phyloP scores from a whole-genome alignment of 2,329 filamentous ascomycete species.

The Phialophora verrucosa region DNA sequence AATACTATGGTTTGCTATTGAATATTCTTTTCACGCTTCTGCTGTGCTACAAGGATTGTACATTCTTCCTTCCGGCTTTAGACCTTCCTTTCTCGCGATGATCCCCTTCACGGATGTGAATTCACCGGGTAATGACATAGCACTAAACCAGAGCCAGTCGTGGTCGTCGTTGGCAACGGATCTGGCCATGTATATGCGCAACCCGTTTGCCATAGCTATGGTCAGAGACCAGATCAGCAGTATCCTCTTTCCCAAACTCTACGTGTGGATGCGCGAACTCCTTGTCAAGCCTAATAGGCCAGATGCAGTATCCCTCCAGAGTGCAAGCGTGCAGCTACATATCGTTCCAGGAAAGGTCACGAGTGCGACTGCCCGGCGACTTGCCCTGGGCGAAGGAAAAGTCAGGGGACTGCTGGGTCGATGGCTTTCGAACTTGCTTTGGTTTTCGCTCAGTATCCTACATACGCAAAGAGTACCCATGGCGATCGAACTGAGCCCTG shows the following conservation, averaged over 20 bases:
- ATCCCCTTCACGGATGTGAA: constrained; percentile 46
- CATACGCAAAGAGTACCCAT: constrained; percentile 28
- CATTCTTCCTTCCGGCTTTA: constrained; percentile 45
- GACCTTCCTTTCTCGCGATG: constrained; percentile 44
- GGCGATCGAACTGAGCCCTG: constrained; percentile 23
- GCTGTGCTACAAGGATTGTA: constrained; percentile 51
- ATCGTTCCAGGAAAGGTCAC: background rate
- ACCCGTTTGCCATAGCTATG: constrained; percentile 42
- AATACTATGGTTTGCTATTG: constrained; percentile 46
- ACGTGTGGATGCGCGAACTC: constrained; percentile 28
- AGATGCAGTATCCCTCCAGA: constrained; percentile 31
- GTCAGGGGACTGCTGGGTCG: background rate
- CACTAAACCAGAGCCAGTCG: constrained; percentile 43
- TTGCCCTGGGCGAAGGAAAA: background rate
- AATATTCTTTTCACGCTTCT: constrained; percentile 52
- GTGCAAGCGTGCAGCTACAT: background rate
- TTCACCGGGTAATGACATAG: constrained; percentile 46
- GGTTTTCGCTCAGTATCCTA: constrained; percentile 30
- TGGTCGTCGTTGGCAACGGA: constrained; percentile 41
- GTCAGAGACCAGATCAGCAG: constrained; percentile 27
- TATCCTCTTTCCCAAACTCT: constrained; percentile 27
- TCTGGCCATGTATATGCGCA: constrained; percentile 41
- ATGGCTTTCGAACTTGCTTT: constrained; percentile 25
- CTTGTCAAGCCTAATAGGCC: constrained; percentile 33
- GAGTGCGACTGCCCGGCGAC: background rate